phyloP scores from a whole-genome alignment of 441 rosid species.

The Mallotus japonicus region DNA sequence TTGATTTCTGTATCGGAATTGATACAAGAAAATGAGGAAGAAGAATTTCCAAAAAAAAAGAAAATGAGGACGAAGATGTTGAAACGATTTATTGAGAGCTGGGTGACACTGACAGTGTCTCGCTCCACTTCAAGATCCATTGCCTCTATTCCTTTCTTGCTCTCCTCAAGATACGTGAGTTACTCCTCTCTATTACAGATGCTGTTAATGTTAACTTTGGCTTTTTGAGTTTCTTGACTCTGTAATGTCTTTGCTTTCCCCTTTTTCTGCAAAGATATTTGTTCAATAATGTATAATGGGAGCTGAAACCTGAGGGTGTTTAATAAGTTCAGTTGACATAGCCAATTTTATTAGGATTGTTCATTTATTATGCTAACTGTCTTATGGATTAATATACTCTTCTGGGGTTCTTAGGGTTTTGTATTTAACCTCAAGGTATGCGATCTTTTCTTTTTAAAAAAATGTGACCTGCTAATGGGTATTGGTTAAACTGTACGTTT shows the following conservation, averaged over 20 bases:
- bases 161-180: background rate
- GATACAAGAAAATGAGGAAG: background rate
- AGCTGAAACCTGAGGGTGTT: too few relatives aligned
- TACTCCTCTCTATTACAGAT: background rate
- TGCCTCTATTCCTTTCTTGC: background rate
- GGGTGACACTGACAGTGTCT: background rate
- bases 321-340: background rate
- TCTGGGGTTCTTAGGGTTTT: background rate
- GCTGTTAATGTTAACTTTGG: too few relatives aligned
- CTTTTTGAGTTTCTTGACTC: too few relatives aligned
- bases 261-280: too few relatives aligned
- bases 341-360: too few relatives aligned
- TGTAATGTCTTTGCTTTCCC: too few relatives aligned
- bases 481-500: background rate
- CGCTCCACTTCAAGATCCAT: background rate
- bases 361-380: too few relatives aligned
- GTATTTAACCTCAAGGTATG: background rate
- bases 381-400: background rate
- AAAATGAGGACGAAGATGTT: background rate
- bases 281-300: too few relatives aligned
- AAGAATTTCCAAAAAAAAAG: too few relatives aligned
- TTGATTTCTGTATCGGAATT: too few relatives aligned
- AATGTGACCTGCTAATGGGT: background rate
- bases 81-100: background rate
- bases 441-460: background rate